phyloP scores from a whole-genome alignment of 108 stramenopile species.

The Fistulifera solaris region DNA sequence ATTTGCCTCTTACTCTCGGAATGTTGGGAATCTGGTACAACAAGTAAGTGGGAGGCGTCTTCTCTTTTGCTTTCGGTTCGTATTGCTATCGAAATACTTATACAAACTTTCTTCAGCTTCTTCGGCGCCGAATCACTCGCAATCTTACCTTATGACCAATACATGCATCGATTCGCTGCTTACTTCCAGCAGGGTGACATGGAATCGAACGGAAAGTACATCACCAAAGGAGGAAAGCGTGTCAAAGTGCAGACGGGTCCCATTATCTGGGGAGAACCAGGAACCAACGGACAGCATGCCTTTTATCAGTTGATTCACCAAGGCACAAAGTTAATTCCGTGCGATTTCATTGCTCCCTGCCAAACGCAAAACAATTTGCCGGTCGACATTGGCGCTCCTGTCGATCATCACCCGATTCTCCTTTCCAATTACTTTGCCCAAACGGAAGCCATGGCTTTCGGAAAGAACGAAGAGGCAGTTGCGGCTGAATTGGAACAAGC shows the following conservation, averaged over 20 bases:
- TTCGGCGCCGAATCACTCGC: slow-evolving; percentile 87
- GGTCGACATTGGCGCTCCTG: slow-evolving; percentile 49
- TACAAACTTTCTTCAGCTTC: slow-evolving; percentile 30
- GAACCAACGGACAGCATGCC: slow-evolving; percentile 97
- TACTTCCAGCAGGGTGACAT: slow-evolving; percentile 99
- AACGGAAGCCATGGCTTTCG: slow-evolving; percentile 94
- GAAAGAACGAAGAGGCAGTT: slow-evolving; percentile 60
- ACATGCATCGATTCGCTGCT: slow-evolving; percentile 92
- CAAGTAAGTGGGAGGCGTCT: slow-evolving; percentile 36
- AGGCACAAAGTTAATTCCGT: slow-evolving; percentile 89
- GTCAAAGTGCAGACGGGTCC: slow-evolving; percentile 57
- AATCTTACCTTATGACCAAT: slow-evolving; percentile 94
- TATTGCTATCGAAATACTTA: background rate
- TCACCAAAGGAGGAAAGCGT: slow-evolving; percentile 55
- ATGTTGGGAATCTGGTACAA: slow-evolving; percentile 97
- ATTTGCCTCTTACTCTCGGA: slow-evolving; percentile 93
- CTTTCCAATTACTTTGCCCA: slow-evolving; percentile 99
- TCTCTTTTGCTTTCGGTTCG: slow-evolving; percentile 45
- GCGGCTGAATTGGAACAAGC: slow-evolving; percentile 28
- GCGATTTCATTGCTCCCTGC: slow-evolving; percentile 92
- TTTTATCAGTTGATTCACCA: slow-evolving; percentile 99
- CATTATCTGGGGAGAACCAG: slow-evolving; percentile 96
- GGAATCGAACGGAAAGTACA: slow-evolving; percentile 98
- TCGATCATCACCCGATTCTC: slow-evolving; percentile 95
- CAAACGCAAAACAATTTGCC: slow-evolving; percentile 66